phyloP scores from a whole-genome alignment of 345 rosid species.

The Cochlearia excelsa region DNA sequence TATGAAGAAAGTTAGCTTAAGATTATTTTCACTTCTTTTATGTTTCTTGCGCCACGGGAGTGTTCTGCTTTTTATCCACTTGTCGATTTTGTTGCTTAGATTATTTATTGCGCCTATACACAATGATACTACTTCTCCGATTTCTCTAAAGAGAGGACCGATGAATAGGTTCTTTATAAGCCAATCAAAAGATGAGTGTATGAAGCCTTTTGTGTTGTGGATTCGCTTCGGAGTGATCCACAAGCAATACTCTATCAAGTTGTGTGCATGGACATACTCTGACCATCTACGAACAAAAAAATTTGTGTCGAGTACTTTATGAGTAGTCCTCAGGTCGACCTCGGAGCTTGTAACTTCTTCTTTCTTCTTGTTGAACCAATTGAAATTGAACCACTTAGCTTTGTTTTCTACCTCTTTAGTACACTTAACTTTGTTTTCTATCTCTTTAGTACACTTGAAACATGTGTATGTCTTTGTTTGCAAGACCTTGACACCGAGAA shows the following conservation, averaged over 20 bases:
- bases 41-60: not conserved
- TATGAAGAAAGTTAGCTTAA: slow-evolving; percentile 1
- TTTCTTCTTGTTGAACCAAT: no score
- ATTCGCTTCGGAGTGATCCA: slow-evolving; percentile 30
- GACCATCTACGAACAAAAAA: slow-evolving; percentile 54
- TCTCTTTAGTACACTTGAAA: no score
- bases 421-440: no score
- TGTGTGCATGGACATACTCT: slow-evolving; percentile 43
- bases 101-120: not conserved
- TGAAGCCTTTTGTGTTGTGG: slow-evolving; percentile 26
- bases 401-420: not conserved
- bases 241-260: slow-evolving; percentile 52
- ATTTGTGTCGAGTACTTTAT: slow-evolving; percentile 32
- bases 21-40: not conserved
- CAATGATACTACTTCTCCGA: not conserved
- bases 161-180: not conserved
- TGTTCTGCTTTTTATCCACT: not conserved
- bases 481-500: slow-evolving; percentile 25
- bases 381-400: no score
- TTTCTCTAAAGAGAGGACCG: not conserved
- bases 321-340: not conserved
- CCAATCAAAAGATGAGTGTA: not conserved
- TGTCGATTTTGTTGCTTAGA: not conserved
- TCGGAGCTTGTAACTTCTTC: no score
- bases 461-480: not conserved